Evolutionary conservation across 306 rosid species (phyloP).

Genomic region (Spatholobus suberectus): DNA sequence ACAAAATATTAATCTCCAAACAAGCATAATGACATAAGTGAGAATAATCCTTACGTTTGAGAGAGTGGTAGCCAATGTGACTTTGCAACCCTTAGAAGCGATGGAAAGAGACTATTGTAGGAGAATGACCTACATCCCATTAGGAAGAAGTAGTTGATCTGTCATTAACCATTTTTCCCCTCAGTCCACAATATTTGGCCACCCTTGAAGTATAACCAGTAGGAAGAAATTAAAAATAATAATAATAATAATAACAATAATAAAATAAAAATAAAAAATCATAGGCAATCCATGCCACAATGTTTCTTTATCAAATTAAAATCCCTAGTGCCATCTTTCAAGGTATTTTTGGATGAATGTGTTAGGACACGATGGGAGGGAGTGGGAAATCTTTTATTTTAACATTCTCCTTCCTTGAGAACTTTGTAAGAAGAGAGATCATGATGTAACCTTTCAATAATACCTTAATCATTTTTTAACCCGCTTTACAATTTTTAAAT

Average conservation of each 20-base stretch:
- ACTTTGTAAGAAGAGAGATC: background rate
- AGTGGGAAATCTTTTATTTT: too few species aligned
- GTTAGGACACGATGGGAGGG: too few species aligned
- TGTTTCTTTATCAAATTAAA: background rate
- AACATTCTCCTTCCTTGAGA: background rate
- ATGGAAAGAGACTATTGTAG: conserved; percentile 39
- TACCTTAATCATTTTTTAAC: background rate
- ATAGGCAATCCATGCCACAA: background rate
- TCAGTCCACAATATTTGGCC: background rate
- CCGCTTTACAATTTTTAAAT: background rate
- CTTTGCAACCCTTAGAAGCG: conserved; percentile 44
- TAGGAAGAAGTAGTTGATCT: conserved; percentile 18
- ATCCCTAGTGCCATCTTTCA: background rate
- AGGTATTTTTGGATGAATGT: background rate
- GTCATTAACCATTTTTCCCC: background rate
- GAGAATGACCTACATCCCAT: conserved; percentile 57
- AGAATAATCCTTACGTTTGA: conserved; percentile 50
- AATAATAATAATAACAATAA: too few species aligned
- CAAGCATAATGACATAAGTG: conserved; percentile 8
- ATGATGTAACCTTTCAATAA: background rate
- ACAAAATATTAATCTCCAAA: background rate
- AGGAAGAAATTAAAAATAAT: background rate
- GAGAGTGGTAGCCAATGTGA: conserved; percentile 40
- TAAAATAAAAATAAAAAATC: too few species aligned
- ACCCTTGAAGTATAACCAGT: background rate